phyloP scores from a whole-genome alignment of 768 basidiomycete genomes.

The Stropharia rugosoannulata region DNA sequence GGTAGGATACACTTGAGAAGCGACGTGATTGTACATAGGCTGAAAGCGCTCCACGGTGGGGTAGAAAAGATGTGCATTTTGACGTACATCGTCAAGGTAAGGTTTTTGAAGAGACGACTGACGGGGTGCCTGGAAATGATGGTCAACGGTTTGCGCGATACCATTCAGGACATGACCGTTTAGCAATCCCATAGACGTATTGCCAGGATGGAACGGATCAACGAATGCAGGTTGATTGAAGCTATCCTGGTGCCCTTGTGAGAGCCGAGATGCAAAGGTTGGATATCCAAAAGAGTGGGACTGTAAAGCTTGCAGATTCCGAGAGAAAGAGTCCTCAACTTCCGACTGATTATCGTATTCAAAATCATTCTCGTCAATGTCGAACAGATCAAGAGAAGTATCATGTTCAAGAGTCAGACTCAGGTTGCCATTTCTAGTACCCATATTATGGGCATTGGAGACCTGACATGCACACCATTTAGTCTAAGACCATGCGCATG shows the following conservation, averaged over 20 bases:
- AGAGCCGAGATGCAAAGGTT: slow-evolving; percentile 26
- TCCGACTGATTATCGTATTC: slow-evolving; percentile 46
- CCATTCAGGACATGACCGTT: slow-evolving; percentile 29
- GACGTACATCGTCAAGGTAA: slow-evolving; percentile 20
- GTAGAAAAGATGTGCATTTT: slow-evolving; percentile 17
- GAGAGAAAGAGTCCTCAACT: slow-evolving; percentile 37
- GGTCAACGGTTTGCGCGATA: slow-evolving; percentile 41
- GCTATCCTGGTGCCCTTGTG: slow-evolving; percentile 22
- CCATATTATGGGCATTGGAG: slow-evolving; percentile 28
- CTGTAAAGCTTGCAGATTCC: slow-evolving; percentile 28
- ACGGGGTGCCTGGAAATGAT: slow-evolving; percentile 38
- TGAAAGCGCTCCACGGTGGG: slow-evolving; percentile 10
- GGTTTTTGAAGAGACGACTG: slow-evolving; percentile 22
- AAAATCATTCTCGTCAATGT: slow-evolving; percentile 73
- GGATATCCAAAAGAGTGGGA: slow-evolving; percentile 36
- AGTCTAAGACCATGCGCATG: slow-evolving; percentile 14
- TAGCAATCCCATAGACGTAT: slow-evolving; percentile 17
- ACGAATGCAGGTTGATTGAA: slow-evolving; percentile 30
- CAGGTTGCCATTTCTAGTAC: slow-evolving; percentile 26
- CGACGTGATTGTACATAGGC: slow-evolving; percentile 17
- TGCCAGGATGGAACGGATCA: slow-evolving; percentile 40
- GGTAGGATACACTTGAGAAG: slow-evolving; percentile 19
- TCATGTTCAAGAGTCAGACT: slow-evolving; percentile 38
- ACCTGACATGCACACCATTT: slow-evolving; percentile 22
- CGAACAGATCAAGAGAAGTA: slow-evolving; percentile 58